Percentiles rank a stretch among this genome's conserved stretches.
phyloP scores from a whole-genome alignment of 768 basidiomycete species.

The Heimioporus sp. region DNA sequence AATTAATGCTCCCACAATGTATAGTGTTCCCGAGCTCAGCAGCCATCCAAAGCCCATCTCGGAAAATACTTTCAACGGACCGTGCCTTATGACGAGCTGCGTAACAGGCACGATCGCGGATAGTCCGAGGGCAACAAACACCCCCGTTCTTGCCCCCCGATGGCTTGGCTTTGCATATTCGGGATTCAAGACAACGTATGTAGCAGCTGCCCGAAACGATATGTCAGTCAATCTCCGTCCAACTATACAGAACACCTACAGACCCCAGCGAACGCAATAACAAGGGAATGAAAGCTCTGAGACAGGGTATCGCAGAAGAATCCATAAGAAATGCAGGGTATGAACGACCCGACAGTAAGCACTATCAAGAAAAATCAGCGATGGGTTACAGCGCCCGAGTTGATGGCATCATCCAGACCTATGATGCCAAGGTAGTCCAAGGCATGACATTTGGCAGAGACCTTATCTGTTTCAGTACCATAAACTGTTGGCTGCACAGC shows the following conservation, averaged over 20 bases:
- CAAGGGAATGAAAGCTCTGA: constrained; percentile 53
- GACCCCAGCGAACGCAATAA: constrained; percentile 51
- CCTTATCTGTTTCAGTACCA: constrained; percentile 36
- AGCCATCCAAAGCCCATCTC: constrained; percentile 76
- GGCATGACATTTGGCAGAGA: constrained; percentile 57
- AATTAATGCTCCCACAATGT: constrained; percentile 75
- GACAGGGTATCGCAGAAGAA: constrained; percentile 64
- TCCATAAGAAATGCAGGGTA: constrained; percentile 74
- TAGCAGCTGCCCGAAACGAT: constrained; percentile 44
- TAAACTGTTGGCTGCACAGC: background rate
- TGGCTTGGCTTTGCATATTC: constrained; percentile 74
- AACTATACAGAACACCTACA: constrained; percentile 43
- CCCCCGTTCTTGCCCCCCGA: constrained; percentile 69
- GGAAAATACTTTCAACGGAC: constrained; percentile 47
- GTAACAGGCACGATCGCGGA: constrained; percentile 65
- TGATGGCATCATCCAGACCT: constrained; percentile 33
- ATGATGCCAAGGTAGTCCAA: constrained; percentile 83
- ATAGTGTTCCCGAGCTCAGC: constrained; percentile 64
- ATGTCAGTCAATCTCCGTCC: background rate
- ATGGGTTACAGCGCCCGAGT: background rate
- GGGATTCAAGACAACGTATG: constrained; percentile 76
- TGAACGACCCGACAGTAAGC: constrained; percentile 76
- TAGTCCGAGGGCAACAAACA: constrained; percentile 79
- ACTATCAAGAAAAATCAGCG: constrained; percentile 31
- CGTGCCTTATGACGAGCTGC: constrained; percentile 62